Conservation (phyloP, 1,139 yeast species). For the Blastobotrys apis region DNA sequence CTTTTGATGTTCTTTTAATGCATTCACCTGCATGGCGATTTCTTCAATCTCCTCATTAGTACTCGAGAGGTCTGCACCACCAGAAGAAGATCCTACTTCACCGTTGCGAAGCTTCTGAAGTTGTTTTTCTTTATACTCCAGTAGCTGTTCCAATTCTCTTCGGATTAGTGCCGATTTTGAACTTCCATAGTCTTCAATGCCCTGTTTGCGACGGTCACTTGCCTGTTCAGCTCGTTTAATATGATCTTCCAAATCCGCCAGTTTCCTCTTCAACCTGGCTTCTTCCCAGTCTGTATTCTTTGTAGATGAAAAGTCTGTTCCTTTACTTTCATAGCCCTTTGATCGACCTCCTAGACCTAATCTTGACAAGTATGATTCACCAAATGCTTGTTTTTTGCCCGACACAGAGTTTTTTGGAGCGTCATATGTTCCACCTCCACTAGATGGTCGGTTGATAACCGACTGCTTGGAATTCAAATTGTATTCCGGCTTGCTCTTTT, state of each 20-base stretch:
- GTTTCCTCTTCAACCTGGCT: conserved; percentile 73
- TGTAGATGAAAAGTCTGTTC: conserved; percentile 71
- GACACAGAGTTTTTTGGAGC: conserved; percentile 14
- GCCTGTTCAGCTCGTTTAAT: conserved; percentile 56
- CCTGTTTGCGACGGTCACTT: conserved; percentile 42
- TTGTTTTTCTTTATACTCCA: conserved; percentile 64
- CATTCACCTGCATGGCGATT: conserved; percentile 60
- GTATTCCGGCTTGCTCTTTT: conserved; percentile 78
- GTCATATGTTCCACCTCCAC: conserved; percentile 9
- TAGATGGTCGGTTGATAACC: conserved; percentile 31
- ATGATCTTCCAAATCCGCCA: conserved; percentile 64
- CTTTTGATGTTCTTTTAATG: conserved; percentile 53
- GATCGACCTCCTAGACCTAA: conserved; percentile 42
- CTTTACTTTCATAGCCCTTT: conserved; percentile 41
- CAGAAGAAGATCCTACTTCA: conserved; percentile 17
- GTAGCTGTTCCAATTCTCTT: conserved; percentile 77
- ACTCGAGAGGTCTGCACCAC: conserved; percentile 22
- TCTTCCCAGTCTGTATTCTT: conserved; percentile 85
- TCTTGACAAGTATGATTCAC: conserved; percentile 44
- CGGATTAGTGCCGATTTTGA: conserved; percentile 44
- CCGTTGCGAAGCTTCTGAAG: conserved; percentile 35
- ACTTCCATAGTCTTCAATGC: conserved; percentile 39
- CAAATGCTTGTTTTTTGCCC: conserved; percentile 44
- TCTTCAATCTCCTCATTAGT: conserved; percentile 57
- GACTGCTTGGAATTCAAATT: conserved; percentile 55